phyloP scores from a whole-genome alignment of 352 stramenopile genomes.

The Globisporangium middletonii region DNA sequence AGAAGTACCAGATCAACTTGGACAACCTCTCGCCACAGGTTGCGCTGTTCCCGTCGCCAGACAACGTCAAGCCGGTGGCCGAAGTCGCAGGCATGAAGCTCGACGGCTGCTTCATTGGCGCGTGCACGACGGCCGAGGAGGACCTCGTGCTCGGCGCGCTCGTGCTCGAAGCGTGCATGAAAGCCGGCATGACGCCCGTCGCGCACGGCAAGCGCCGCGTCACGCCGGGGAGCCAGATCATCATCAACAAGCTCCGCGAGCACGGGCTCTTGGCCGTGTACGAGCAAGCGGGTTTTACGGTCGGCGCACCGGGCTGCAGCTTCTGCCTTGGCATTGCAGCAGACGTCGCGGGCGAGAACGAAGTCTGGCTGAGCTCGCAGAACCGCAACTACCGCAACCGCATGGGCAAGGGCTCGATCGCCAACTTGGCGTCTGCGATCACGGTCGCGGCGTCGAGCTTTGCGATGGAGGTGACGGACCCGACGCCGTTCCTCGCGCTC shows the following conservation, averaged over 20 bases:
- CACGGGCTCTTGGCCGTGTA: slow-evolving; percentile 72
- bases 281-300: slow-evolving; percentile 72
- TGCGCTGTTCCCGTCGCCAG: slow-evolving; percentile 70
- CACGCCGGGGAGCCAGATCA: slow-evolving; percentile 70
- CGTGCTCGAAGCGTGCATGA: slow-evolving; percentile 70
- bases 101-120: slow-evolving; percentile 83
- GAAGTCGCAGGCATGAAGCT: slow-evolving; percentile 70
- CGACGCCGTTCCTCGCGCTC: slow-evolving; percentile 59
- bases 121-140: slow-evolving; percentile 78
- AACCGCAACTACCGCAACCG: slow-evolving; percentile 88
- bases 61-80: slow-evolving; percentile 71
- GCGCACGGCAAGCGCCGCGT: slow-evolving; percentile 61
- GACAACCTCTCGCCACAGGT: slow-evolving; percentile 64
- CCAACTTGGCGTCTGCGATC: slow-evolving; percentile 72
- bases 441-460: slow-evolving; percentile 83
- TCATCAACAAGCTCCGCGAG: slow-evolving; percentile 78
- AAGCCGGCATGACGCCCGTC: slow-evolving; percentile 56
- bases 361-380: slow-evolving; percentile 80
- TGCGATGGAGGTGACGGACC: slow-evolving; percentile 73
- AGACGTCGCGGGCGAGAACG: slow-evolving; percentile 75
- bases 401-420: slow-evolving; percentile 80
- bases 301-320: slow-evolving; percentile 72
- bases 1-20: slow-evolving; percentile 72
- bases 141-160: slow-evolving; percentile 75
- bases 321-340: slow-evolving; percentile 80